Base-by-base conservation (phyloP, 2,329 filamentous ascomycete genomes). In the Colletotrichum gigasporum region DNA sequence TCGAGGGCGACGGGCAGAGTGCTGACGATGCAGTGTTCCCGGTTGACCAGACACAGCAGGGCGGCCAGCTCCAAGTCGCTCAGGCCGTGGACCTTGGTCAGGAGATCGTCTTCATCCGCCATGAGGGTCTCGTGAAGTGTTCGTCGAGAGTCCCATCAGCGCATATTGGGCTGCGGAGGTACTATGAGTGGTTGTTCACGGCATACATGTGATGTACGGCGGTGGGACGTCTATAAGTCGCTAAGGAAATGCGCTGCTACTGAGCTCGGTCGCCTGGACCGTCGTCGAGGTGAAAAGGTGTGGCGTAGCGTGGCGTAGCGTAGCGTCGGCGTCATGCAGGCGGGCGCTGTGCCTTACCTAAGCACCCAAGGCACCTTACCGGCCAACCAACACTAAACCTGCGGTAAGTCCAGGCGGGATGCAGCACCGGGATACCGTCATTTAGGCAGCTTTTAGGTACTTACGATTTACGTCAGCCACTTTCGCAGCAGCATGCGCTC, bases 1-100 rank as follows among this genome's bases (percentile, higher is more conserved):
- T 91, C 84, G 60, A 95, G 78, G 54, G 82, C 79, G 34, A 86
- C 80, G 4, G 80, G 75, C 2, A 89, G 86, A 14, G 92, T 91
- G 77, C 93, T 91, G 72, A 98, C 88, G 70, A 98, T 89, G 79
- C 93, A 97, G 76, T 98, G 94, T 76, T 97, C 92, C 69, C 90
- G 86, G 64, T 90, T 89, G 67, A 94, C 85, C 53, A 98, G 86
- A 73, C 91, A 94, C 52, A 97, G 86, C 39, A 98, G 84, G 12
- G 91, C 81, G 22, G 95, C 96, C 64, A 98, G 87, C 79, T 97
- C 94, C 39, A 97, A 84, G 79, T 97, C 94, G 72, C 90, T 92
- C 67, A 98, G 83, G 69, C 88, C 85, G 73, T 94, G 91, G 70
- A 96, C 86, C 76, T 90, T 91, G 67, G 86, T 82, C 66, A 90